phyloP scores from a whole-genome alignment of 768 basidiomycete species.

The Termitomyces sp. region DNA sequence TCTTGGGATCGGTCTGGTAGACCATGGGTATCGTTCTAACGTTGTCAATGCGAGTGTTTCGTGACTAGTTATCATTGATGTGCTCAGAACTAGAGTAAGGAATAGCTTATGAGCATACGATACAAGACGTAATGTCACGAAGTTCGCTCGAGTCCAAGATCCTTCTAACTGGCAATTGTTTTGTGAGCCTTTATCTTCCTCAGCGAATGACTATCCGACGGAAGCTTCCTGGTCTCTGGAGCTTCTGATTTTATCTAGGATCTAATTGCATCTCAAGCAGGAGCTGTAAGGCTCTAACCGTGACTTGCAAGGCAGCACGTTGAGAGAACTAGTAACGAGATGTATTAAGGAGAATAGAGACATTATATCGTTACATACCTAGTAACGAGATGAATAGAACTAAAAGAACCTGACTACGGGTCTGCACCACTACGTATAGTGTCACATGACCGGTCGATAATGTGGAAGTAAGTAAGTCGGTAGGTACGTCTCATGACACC shows the following conservation, averaged over 20 bases:
- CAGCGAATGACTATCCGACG: neutral
- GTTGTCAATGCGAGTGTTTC: neutral
- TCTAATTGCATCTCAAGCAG: too few relatives aligned
- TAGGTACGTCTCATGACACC: too few relatives aligned
- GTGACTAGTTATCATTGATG: neutral
- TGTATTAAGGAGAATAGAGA: too few relatives aligned
- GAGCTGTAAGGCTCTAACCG: too few relatives aligned
- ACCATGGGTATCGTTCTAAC: neutral
- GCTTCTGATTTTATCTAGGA: neutral
- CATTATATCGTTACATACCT: too few relatives aligned
- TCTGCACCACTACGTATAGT: too few relatives aligned
- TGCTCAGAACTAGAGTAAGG: neutral
- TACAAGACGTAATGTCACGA: neutral
- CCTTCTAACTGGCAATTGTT: neutral
- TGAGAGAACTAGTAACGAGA: too few relatives aligned
- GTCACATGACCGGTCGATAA: too few relatives aligned
- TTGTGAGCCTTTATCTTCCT: neutral
- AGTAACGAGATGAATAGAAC: too few relatives aligned
- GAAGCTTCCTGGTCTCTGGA: neutral
- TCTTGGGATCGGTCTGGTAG: neutral
- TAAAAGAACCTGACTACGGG: too few relatives aligned
- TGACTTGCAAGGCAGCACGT: too few relatives aligned
- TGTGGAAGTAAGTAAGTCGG: too few relatives aligned
- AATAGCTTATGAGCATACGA: neutral
- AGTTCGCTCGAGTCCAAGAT: neutral